A percentile compares a stretch with the other conserved stretches of the same genome.
Evolutionary conservation across 345 rosid genomes (phyloP).

Genomic region (Heritiera littoralis): DNA sequence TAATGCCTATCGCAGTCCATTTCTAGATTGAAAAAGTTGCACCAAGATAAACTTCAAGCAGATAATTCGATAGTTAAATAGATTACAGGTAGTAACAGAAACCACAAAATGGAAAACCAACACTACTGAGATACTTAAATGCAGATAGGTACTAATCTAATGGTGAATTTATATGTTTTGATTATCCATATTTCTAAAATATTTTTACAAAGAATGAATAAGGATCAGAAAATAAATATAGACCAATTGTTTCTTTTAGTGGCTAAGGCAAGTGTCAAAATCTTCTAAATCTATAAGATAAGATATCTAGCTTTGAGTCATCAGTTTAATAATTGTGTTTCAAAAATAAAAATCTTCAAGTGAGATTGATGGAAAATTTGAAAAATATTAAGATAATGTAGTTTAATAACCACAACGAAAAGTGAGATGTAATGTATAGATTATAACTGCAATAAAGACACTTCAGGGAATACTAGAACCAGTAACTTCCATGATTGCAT

Average conservation of each 20-base stretch:
- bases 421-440: conserved; percentile 20
- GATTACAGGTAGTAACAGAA: not conserved
- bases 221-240: not conserved
- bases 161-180: not conserved
- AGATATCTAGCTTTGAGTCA: not conserved
- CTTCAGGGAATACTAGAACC: conserved; percentile 54
- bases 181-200: not conserved
- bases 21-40: not conserved
- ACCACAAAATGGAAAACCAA: not conserved
- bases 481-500: conserved; percentile 81
- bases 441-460: not conserved
- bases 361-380: not conserved
- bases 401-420: not conserved
- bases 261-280: not conserved
- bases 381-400: not conserved
- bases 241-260: not conserved
- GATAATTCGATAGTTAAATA: no score
- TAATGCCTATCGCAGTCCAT: not conserved
- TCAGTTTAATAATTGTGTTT: not conserved
- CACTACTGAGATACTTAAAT: not conserved
- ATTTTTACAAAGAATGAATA: not conserved
- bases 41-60: not conserved
- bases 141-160: not conserved
- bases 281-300: not conserved
- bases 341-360: not conserved